phyloP scores from a whole-genome alignment of 192 early-diverging fungal species.

The Diversispora epigaea region DNA sequence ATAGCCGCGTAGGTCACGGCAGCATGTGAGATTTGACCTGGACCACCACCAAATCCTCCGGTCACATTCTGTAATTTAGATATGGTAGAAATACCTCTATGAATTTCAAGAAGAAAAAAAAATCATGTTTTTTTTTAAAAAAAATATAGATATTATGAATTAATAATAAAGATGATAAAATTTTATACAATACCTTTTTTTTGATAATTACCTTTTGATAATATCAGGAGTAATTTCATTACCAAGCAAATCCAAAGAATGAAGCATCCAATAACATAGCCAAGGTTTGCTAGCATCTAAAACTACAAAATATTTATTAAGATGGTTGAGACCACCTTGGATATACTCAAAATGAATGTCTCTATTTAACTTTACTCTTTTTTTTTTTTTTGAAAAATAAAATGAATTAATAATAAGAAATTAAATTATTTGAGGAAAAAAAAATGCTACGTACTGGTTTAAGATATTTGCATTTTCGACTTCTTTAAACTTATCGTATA shows the following conservation, averaged over 20 bases:
- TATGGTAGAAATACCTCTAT: slow-evolving; percentile 63
- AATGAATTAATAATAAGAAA: not conserved
- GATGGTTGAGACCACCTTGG: slow-evolving; percentile 44
- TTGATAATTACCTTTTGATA: slow-evolving; percentile 39
- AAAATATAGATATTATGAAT: too few relatives aligned
- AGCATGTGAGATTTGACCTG: slow-evolving; percentile 81
- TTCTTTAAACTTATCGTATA: slow-evolving; percentile 21
- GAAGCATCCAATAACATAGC: slow-evolving; percentile 89
- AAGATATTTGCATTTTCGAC: not conserved
- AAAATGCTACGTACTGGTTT: slow-evolving; percentile 11
- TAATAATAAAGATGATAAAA: too few relatives aligned
- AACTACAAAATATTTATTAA: slow-evolving; percentile 56
- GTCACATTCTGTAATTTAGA: slow-evolving; percentile 58
- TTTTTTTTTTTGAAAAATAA: not conserved
- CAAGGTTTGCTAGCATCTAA: slow-evolving; percentile 90
- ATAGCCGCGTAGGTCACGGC: slow-evolving; percentile 90
- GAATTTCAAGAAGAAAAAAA: not conserved
- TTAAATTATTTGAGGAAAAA: not conserved
- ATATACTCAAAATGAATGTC: slow-evolving; percentile 62
- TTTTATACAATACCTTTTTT: too few relatives aligned
- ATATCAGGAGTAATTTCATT: slow-evolving; percentile 49
- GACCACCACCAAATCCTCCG: slow-evolving; percentile 90
- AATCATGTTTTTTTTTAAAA: too few relatives aligned
- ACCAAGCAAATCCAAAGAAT: slow-evolving; percentile 78
- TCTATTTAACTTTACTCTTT: slow-evolving; percentile 52